Percentiles rank a stretch among this genome's conserved stretches.
phyloP scores from a whole-genome alignment of 345 rosid species.

The Triadica sebifera region DNA sequence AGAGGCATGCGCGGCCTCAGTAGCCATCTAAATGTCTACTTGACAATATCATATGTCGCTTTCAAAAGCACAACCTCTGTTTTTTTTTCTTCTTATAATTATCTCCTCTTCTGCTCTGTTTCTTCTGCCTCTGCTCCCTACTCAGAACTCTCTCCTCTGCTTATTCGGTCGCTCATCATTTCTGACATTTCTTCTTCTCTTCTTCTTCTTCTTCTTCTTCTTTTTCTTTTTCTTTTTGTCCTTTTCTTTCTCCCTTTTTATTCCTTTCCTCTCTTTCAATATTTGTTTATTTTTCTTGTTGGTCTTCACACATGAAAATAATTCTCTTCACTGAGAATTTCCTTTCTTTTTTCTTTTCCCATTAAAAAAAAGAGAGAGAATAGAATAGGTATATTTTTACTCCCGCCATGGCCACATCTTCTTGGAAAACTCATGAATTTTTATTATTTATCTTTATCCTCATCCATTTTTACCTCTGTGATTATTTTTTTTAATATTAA shows the following conservation, averaged over 20 bases:
- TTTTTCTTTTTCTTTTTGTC: conserved; percentile 7
- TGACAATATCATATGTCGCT: conserved; percentile 27
- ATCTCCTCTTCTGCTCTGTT: not conserved
- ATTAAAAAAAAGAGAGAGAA: too few species aligned
- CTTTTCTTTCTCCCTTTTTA: not conserved
- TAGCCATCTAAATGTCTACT: conserved; percentile 30
- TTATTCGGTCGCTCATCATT: conserved; percentile 32
- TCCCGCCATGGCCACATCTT: too few species aligned
- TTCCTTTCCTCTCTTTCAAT: not conserved
- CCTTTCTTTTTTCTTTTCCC: too few species aligned
- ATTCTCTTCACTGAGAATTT: not conserved
- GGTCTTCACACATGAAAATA: too few species aligned
- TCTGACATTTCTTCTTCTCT: conserved; percentile 22
- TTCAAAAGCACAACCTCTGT: not conserved
- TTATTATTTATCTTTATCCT: too few species aligned
- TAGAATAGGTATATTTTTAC: too few species aligned
- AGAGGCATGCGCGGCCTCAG: conserved; percentile 30
- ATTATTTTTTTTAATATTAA: too few species aligned
- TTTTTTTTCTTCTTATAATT: not conserved
- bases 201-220: not conserved
- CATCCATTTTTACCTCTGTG: too few species aligned
- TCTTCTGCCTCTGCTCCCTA: not conserved
- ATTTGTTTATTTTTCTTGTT: too few species aligned
- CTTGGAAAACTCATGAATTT: too few species aligned
- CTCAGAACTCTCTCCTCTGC: not conserved